Base-by-base conservation (phyloP, 2,329 filamentous ascomycete species). In the Fusarium lateritium region DNA sequence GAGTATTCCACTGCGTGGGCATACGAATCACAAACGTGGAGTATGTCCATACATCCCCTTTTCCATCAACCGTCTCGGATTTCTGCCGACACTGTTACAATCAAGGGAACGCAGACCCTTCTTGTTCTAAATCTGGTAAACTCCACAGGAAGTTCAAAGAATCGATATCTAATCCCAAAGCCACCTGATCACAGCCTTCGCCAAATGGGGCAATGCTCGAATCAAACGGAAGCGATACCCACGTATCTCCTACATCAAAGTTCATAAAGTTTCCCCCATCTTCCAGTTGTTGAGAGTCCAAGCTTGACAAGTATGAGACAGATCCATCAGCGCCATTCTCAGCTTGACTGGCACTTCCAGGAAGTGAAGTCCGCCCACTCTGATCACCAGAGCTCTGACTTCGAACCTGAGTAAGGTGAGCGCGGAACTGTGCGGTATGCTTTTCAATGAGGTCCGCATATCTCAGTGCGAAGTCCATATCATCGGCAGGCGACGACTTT, bases 381-480 rank as follows among this genome's bases (percentile, higher is more conserved):
- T 52, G 51, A 4, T 57, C 24, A 10, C 42, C 14, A 15, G 45
- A 36, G 1, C 19, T 8, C 4, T 44, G 31, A 1, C 46, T 31
- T 13, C 62, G 4, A 1, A 26, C 6, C 6, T 42, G 38, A 3
- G 56, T 67, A 10, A 67, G 62, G 19, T 67, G 62, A 5, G 51
- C 56, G 2, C 64, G 50, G 42, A 72, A 72, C 15, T 67, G 68
- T 19, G 62, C 49, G 0, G 62, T 62, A 38, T 74, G 72, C 22
- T 67, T 72, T 21, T 72, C 72, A 10, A 73, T 59, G 10, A 74
- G 61, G 13, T 71, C 49, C 0, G 69, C 72, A 33, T 74, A 74
- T 38, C 71, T 57, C 28, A 74, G 40, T 0, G 71, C 59, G 52
- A 74, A 74, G 14, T 74, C 72, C 72, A 74, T 73, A 5, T 74